phyloP scores from a whole-genome alignment of 176 grass and related monocot species.

The Bromus sterilis region DNA sequence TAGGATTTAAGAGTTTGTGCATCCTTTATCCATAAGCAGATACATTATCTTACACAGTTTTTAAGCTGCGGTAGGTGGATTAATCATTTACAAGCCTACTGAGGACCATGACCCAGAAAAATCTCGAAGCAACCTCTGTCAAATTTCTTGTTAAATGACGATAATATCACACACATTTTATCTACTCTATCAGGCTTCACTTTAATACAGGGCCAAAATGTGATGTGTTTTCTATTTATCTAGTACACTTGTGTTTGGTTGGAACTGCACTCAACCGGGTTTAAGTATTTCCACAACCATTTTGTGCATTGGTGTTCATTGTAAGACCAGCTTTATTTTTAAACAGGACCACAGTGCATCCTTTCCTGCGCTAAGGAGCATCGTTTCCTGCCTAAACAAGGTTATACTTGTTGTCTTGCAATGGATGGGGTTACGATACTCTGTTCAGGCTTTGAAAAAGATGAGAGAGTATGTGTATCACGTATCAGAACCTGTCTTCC shows the following conservation, averaged over 20 bases:
- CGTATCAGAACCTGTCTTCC: not conserved
- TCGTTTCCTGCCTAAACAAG: slow-evolving; percentile 78
- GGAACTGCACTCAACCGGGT: not conserved
- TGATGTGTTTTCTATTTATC: not conserved
- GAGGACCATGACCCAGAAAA: not conserved
- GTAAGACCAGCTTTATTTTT: slow-evolving; percentile 19
- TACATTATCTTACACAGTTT: not conserved
- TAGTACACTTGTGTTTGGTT: slow-evolving; percentile 4
- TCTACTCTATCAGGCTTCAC: not conserved
- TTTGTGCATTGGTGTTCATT: slow-evolving; percentile 1
- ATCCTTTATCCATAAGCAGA: not conserved
- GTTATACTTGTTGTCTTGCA: slow-evolving; percentile 94
- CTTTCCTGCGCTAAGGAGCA: slow-evolving; percentile 88
- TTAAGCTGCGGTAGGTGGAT: not conserved
- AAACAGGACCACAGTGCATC: slow-evolving; percentile 83
- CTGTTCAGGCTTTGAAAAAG: slow-evolving; percentile 82
- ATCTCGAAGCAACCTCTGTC: not conserved
- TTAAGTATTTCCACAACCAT: not conserved
- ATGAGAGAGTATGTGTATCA: slow-evolving; percentile 54
- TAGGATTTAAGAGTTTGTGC: not conserved
- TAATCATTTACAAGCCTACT: not conserved
- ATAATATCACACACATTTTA: not conserved
- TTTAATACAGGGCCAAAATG: slow-evolving; percentile 5
- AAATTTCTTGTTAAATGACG: not conserved
- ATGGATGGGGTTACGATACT: slow-evolving; percentile 91